phyloP scores from a whole-genome alignment of 352 stramenopile genomes.

The Pythium monospermum region DNA sequence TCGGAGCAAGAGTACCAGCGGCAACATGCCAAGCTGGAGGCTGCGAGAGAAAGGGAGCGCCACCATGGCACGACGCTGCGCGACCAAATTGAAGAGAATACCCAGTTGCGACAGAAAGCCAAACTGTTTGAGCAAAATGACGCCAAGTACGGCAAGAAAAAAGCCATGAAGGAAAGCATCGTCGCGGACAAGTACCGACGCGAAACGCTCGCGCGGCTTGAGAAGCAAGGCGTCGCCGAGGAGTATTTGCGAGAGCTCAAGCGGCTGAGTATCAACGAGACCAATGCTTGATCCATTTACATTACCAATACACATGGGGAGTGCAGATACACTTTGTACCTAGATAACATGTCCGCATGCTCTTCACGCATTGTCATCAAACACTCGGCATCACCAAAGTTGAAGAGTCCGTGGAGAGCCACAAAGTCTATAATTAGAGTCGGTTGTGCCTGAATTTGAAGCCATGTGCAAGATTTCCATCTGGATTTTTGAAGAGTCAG shows the following conservation, averaged over 20 bases:
- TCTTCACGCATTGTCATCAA: too few relatives aligned
- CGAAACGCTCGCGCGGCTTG: constrained; percentile 50
- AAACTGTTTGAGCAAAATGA: constrained; percentile 69
- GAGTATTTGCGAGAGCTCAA: constrained; percentile 65
- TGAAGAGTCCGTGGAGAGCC: too few relatives aligned
- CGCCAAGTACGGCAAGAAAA: constrained; percentile 68
- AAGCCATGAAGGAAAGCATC: constrained; percentile 64
- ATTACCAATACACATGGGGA: too few relatives aligned
- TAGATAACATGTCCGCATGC: too few relatives aligned
- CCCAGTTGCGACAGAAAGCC: constrained; percentile 40
- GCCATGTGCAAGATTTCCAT: too few relatives aligned
- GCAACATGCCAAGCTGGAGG: constrained; percentile 27
- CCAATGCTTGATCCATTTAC: constrained; percentile 59
- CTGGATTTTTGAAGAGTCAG: too few relatives aligned
- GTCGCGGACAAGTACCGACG: constrained; percentile 68
- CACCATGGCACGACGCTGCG: constrained; percentile 32
- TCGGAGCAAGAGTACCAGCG: constrained; percentile 40
- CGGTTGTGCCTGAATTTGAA: too few relatives aligned
- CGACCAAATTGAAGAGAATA: constrained; percentile 62
- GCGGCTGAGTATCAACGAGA: constrained; percentile 57
- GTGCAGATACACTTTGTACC: too few relatives aligned
- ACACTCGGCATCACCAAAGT: too few relatives aligned
- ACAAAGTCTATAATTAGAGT: too few relatives aligned
- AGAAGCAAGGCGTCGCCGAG: constrained; percentile 62
- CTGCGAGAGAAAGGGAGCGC: constrained; percentile 27